A percentile compares a stretch with the other conserved stretches of the same genome.
phyloP scores from a whole-genome alignment of 805 yeast species.

The Priceomyces haplophilus region DNA sequence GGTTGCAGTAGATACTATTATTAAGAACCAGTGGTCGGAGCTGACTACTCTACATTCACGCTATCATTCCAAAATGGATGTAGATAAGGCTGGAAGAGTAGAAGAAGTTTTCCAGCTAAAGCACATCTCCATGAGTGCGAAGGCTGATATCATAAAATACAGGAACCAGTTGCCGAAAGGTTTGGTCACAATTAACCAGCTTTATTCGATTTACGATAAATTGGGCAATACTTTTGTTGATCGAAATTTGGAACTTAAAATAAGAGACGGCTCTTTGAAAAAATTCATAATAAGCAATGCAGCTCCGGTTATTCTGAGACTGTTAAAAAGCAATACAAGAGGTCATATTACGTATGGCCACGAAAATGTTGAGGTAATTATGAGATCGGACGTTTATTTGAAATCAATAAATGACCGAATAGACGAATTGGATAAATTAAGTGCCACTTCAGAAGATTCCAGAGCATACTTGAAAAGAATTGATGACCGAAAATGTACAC shows the following conservation, averaged over 20 bases:
- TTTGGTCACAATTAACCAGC: constrained; percentile 42
- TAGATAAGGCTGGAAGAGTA: constrained; percentile 4
- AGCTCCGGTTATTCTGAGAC: constrained; percentile 43
- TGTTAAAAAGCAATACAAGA: constrained; percentile 24
- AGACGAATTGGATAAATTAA: constrained; percentile 6
- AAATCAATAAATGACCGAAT: constrained; percentile 15
- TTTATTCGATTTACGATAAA: constrained; percentile 46
- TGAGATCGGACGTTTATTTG: constrained; percentile 23
- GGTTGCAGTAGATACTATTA: constrained; percentile 30
- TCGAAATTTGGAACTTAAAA: constrained; percentile 35
- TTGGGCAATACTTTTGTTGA: constrained; percentile 52
- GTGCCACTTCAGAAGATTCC: neutral
- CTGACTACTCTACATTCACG: constrained; percentile 25
- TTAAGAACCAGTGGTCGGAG: constrained; percentile 40
- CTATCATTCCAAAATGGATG: constrained; percentile 15
- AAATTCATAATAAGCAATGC: constrained; percentile 43
- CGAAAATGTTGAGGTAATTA: constrained; percentile 40
- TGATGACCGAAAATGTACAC: constrained; percentile 11
- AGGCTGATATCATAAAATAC: constrained; percentile 37
- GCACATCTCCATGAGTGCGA: constrained; percentile 31
- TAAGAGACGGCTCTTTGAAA: constrained; percentile 35
- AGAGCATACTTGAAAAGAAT: constrained; percentile 2
- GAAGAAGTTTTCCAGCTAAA: constrained; percentile 33
- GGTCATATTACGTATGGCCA: constrained; percentile 42
- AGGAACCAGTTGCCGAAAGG: constrained; percentile 38